Conservation (phyloP, 1,284 basidiomycete genomes). For the Ganoderma meredithae region DNA sequence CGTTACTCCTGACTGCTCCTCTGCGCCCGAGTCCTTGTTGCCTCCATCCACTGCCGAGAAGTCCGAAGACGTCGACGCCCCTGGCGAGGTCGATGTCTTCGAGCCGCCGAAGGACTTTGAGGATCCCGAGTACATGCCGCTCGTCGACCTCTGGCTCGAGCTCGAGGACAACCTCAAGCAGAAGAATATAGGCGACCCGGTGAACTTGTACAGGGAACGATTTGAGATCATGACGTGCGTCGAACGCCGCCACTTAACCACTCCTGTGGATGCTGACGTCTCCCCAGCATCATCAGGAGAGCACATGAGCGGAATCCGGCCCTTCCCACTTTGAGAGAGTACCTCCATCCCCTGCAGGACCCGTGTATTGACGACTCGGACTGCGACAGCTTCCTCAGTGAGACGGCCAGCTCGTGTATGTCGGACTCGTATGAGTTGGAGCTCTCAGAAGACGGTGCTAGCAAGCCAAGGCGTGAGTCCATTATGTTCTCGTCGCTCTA, state of each 20-base stretch:
- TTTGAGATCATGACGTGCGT: background rate
- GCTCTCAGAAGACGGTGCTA: background rate
- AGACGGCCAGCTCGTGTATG: background rate
- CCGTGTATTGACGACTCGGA: background rate
- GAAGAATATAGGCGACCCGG: conserved; percentile 1
- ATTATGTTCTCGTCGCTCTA: background rate
- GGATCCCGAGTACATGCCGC: conserved; percentile 1
- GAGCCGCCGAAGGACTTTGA: background rate
- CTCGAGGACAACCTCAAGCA: conserved; percentile 5
- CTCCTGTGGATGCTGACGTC: background rate
- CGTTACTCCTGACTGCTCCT: background rate
- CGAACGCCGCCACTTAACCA: background rate
- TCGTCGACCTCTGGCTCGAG: conserved; percentile 15
- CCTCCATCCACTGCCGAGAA: background rate
- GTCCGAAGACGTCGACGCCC: background rate
- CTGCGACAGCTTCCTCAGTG: background rate
- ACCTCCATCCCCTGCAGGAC: background rate
- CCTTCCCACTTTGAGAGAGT: background rate
- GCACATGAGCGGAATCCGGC: background rate
- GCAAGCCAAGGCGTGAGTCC: background rate
- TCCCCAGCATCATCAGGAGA: background rate
- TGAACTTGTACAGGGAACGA: background rate
- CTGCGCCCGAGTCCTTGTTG: background rate
- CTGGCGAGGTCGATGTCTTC: background rate
- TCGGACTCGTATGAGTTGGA: background rate